Base-by-base conservation (phyloP, 441 rosid species). In the Pelargonium myrrhifolium region DNA sequence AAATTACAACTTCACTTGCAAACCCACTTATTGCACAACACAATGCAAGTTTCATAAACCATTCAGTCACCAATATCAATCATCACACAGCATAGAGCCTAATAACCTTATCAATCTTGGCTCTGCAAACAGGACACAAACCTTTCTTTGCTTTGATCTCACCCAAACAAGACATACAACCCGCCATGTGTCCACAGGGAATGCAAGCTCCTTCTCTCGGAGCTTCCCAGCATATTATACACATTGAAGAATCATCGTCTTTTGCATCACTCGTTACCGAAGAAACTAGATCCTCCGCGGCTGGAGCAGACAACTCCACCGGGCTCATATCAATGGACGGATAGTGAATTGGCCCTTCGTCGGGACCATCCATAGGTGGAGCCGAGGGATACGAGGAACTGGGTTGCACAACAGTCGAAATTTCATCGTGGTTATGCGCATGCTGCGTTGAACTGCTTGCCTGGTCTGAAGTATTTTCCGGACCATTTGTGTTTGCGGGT, bases 121-220 rank as follows among this genome's bases (percentile, higher is more conserved):
- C 40, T 37, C 88, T 72, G 75, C 89, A 85, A 58, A 87, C 77
- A 0, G 92, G 92, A 73, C 87, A 87, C 28, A 60, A 55, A 7
- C 86, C 82, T 40, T 85, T 85, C 76, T 79, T 82, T 65, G 77
- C 73, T 60, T 79, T 78, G 68, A 87, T 79, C 70, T 85, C 81
- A 8, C 42, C 75, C 75, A 87, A 68, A 76, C 89, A 87, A 51
- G 80, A 66, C 85, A 85, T 83, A 74, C 89, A 87, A 49, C 89
- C 87, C 2, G 84, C 86, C 92, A 87, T 87, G 76, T 87, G 92
- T 70, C 92, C 92, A 0, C 92, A 87, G 4, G 89, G 92, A 28
- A 82, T 72, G 64, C 86, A 87, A 1, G 89, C 92, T 53, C 88
- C 89, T 71, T 87, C 75, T 21, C 79, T 58, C 0, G 86, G 86